Percentiles rank a stretch among this genome's conserved stretches.
Conservation (phyloP, 768 basidiomycete genomes). For the Podaxis sp. region DNA sequence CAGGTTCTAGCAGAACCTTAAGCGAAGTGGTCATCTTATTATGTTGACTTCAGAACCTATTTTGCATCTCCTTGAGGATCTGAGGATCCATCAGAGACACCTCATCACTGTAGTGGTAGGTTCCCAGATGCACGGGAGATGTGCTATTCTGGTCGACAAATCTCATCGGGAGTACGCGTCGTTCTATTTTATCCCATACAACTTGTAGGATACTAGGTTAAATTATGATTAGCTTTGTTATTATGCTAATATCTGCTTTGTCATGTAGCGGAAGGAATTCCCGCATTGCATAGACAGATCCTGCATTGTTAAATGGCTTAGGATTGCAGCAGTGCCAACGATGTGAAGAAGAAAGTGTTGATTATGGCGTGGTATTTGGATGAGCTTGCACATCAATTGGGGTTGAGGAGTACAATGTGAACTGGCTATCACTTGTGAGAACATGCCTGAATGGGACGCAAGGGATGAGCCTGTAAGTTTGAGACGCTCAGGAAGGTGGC, state of each 20-base stretch:
- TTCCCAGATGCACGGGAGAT: too few species aligned
- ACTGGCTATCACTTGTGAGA: constrained; percentile 54
- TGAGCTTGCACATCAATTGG: constrained; percentile 55
- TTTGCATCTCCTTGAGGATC: too few species aligned
- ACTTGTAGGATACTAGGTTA: too few species aligned
- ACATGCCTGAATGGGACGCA: constrained; percentile 28
- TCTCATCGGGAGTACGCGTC: too few species aligned
- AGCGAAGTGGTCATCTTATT: too few species aligned
- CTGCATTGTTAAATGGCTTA: constrained; percentile 34
- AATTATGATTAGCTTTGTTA: background rate
- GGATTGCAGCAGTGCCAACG: constrained; percentile 20
- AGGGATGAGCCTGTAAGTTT: constrained; percentile 52
- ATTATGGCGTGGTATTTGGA: constrained; percentile 69
- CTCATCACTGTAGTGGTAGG: too few species aligned
- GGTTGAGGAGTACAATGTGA: constrained; percentile 56
- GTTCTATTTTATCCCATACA: too few species aligned
- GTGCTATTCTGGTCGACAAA: too few species aligned
- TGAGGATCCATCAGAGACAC: too few species aligned
- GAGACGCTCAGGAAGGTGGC: constrained; percentile 62
- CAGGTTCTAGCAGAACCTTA: background rate
- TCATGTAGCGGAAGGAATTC: constrained; percentile 38
- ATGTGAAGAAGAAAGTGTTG: constrained; percentile 49
- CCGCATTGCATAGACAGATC: constrained; percentile 40
- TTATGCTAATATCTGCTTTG: background rate
- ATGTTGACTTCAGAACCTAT: too few species aligned